Evolutionary conservation across 192 early-diverging fungal species (phyloP).

Genomic region (Cetraspora pellucida): DNA sequence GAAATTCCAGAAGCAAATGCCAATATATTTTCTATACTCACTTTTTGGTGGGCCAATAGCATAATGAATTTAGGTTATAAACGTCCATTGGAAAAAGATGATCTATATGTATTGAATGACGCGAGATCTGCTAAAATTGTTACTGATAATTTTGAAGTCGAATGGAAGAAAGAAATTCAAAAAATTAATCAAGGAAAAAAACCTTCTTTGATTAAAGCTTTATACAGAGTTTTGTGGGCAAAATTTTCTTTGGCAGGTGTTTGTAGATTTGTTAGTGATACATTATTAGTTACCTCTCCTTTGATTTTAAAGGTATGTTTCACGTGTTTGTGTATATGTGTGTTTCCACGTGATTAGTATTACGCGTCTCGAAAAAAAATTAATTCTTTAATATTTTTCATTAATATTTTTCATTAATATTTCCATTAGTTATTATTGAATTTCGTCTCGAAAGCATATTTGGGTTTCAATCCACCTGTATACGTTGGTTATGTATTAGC

Average conservation of each 20-base stretch:
- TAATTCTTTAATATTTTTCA: background rate
- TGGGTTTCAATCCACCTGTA: constrained; percentile 23
- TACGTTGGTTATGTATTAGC: constrained; percentile 43
- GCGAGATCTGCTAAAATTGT: constrained; percentile 38
- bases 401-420: no score
- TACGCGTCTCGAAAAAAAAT: background rate
- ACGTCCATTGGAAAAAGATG: constrained; percentile 63
- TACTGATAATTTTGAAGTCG: constrained; percentile 34
- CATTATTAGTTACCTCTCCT: constrained; percentile 37
- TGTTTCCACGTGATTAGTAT: background rate
- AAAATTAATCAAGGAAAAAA: constrained; percentile 34
- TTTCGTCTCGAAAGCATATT: constrained; percentile 10
- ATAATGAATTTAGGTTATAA: constrained; percentile 68
- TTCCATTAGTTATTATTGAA: background rate
- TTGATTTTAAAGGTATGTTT: constrained; percentile 34
- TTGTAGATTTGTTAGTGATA: constrained; percentile 42
- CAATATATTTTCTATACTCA: constrained; percentile 58
- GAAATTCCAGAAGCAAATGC: constrained; percentile 55
- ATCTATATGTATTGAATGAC: constrained; percentile 56
- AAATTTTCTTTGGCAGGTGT: constrained; percentile 48
- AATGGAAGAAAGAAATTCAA: constrained; percentile 33
- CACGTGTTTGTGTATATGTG: background rate
- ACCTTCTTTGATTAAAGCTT: constrained; percentile 44
- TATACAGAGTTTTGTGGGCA: constrained; percentile 43
- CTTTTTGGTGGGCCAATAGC: constrained; percentile 65